A percentile compares a stretch with the other conserved stretches of the same genome.
These are phyloP conservation scores for Ananas comosus DNA, from an alignment of 176 grass and related monocot species.

Conservation along the genomic window DNA sequence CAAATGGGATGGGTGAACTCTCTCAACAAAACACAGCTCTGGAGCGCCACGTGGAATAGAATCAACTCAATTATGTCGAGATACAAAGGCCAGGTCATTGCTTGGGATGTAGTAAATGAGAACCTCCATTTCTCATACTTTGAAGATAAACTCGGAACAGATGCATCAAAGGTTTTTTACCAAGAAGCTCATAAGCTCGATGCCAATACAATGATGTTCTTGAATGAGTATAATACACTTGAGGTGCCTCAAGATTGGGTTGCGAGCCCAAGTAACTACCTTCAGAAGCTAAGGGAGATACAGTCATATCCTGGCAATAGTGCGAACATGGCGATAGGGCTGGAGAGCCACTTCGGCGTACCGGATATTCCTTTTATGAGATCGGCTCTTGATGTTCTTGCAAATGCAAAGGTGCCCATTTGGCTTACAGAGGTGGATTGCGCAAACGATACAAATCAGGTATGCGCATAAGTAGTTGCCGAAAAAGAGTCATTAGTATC, in stretches of 20 bases:
- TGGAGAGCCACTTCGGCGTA: slow-evolving; percentile 58
- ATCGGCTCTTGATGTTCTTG: slow-evolving; percentile 50
- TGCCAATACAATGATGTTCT: slow-evolving; percentile 35
- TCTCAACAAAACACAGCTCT: slow-evolving; percentile 25
- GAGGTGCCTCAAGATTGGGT: slow-evolving; percentile 37
- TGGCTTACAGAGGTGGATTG: slow-evolving; percentile 96
- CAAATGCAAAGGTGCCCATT: slow-evolving; percentile 41
- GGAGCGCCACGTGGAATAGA: slow-evolving; percentile 21
- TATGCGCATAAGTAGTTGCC: slow-evolving; percentile 1
- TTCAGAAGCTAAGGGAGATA: slow-evolving; percentile 57
- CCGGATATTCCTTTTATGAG: slow-evolving; percentile 80
- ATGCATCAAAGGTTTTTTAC: slow-evolving; percentile 54
- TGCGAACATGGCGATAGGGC: slow-evolving; percentile 52
- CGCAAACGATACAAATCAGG: slow-evolving; percentile 19
- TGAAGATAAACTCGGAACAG: slow-evolving; percentile 39
- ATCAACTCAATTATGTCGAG: slow-evolving; percentile 49
- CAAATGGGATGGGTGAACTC: slow-evolving; percentile 23
- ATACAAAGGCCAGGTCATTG: slow-evolving; percentile 64
- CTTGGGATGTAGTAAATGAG: slow-evolving; percentile 94
- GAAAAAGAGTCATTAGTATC: neutral
- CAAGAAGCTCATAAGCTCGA: slow-evolving; percentile 43
- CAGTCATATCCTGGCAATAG: slow-evolving; percentile 14
- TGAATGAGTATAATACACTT: slow-evolving; percentile 91
- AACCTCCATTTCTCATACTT: slow-evolving; percentile 70
- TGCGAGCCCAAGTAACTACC: slow-evolving; percentile 42